These are phyloP conservation scores for Oryza coarctata DNA, from an alignment of 176 grass and related monocot species.

Conservation along the genomic window DNA sequence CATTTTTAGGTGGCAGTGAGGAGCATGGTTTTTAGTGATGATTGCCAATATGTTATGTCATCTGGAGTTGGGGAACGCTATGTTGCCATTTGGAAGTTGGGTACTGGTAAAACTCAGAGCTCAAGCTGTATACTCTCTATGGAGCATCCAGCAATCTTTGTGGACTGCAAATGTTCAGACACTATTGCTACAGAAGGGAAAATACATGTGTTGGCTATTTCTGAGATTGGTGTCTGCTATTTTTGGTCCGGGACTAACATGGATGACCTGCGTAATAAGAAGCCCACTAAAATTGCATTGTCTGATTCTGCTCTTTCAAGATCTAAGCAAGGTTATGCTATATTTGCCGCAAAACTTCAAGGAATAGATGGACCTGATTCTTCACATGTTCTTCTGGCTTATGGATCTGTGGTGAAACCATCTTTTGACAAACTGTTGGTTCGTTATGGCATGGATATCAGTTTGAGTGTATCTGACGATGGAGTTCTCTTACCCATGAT, in stretches of 20 bases:
- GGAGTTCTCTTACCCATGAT: constrained; percentile 72
- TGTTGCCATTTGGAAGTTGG: constrained; percentile 86
- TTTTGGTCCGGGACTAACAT: constrained; percentile 77
- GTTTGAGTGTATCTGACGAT: constrained; percentile 59
- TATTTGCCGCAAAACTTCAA: constrained; percentile 83
- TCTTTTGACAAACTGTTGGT: constrained; percentile 78
- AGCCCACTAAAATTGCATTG: constrained; percentile 70
- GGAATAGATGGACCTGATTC: constrained; percentile 57
- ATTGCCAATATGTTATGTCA: constrained; percentile 69
- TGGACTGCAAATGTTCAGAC: constrained; percentile 60
- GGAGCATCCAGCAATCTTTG: constrained; percentile 80
- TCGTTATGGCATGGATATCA: constrained; percentile 67
- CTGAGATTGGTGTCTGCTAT: constrained; percentile 79
- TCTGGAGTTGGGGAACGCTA: constrained; percentile 87
- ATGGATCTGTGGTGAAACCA: constrained; percentile 87
- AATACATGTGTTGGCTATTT: constrained; percentile 72
- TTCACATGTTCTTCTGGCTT: constrained; percentile 69
- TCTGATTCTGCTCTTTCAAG: constrained; percentile 46
- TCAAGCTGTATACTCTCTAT: constrained; percentile 75
- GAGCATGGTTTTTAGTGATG: constrained; percentile 80
- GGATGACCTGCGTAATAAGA: constrained; percentile 59
- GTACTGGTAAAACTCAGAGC: constrained; percentile 53
- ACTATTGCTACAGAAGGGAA: constrained; percentile 33
- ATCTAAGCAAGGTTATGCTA: constrained; percentile 43
- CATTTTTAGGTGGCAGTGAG: constrained; percentile 69